Percentiles rank a stretch among this genome's conserved stretches.
Conservation (phyloP, 306 rosid genomes). For the Inga oerstediana region DNA sequence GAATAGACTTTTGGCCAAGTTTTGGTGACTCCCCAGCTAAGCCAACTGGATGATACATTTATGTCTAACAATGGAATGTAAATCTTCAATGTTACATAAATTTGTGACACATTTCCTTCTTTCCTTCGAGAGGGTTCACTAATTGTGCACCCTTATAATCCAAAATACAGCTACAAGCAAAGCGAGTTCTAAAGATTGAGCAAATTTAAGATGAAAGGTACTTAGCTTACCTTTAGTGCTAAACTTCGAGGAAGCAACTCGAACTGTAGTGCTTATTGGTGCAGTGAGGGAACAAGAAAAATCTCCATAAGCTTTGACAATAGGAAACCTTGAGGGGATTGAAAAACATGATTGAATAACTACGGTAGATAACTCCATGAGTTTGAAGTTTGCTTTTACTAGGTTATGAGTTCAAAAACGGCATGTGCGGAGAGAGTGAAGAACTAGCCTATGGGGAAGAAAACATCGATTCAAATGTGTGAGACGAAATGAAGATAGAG, state of each 20-base stretch:
- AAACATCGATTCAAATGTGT: not conserved
- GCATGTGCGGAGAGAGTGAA: not conserved
- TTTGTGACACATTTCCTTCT: not conserved
- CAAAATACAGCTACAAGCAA: not conserved
- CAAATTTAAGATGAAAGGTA: not conserved
- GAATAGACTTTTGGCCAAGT: not conserved
- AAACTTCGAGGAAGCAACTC: constrained; percentile 23
- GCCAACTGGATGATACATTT: not conserved
- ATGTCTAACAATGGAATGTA: not conserved
- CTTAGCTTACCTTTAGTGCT: constrained; percentile 43
- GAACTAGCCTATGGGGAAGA: not conserved
- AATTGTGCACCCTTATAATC: not conserved
- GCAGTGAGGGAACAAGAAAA: constrained; percentile 32
- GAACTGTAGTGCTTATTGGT: constrained; percentile 27
- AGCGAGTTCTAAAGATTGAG: not conserved
- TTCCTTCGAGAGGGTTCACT: not conserved
- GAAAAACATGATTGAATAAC: constrained; percentile 21
- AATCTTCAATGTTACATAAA: not conserved
- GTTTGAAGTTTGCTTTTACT: not conserved
- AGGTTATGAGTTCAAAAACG: not conserved
- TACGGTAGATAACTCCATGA: constrained; percentile 23
- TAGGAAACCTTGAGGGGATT: not conserved
- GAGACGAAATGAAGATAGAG: not conserved
- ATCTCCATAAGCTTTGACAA: constrained; percentile 17
- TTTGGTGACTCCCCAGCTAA: not conserved